Percentiles rank a stretch among this genome's conserved stretches.
Conservation (phyloP, 164 flowering plant genomes). For the Nymphaea colorata region DNA sequence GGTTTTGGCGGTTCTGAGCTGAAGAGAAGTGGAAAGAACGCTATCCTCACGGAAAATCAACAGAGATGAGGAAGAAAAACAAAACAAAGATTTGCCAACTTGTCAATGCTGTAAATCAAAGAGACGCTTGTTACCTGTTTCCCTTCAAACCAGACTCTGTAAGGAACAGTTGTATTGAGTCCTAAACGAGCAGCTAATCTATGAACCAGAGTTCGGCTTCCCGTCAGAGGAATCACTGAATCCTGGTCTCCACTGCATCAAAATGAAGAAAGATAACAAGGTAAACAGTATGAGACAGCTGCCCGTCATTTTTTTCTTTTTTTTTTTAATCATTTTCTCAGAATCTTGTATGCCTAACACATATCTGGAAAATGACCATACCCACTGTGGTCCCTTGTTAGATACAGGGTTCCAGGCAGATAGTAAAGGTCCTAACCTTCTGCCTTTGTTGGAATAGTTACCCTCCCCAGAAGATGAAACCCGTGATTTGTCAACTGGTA, state of each 20-base stretch:
- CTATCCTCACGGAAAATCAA: neutral
- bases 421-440: no score
- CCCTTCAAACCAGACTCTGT: slow-evolving; percentile 83
- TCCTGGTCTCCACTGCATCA: slow-evolving; percentile 78
- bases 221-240: slow-evolving; percentile 80
- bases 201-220: slow-evolving; percentile 58
- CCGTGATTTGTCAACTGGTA: no score
- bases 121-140: slow-evolving; percentile 35
- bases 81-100: neutral
- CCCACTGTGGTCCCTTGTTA: no score
- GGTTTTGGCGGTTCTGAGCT: no score
- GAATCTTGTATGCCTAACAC: neutral
- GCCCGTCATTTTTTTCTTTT: neutral
- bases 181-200: slow-evolving; percentile 41
- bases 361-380: no score
- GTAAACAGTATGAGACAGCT: neutral
- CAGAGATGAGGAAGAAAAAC: neutral
- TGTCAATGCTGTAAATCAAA: neutral
- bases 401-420: no score
- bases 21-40: neutral
- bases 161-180: slow-evolving; percentile 57
- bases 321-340: neutral
- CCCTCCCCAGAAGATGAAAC: no score
- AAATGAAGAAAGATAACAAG: no score
- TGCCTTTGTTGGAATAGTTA: no score